A percentile compares a stretch with the other conserved stretches of the same genome.
phyloP scores from a whole-genome alignment of 345 rosid species.

The Arabis alpina region DNA sequence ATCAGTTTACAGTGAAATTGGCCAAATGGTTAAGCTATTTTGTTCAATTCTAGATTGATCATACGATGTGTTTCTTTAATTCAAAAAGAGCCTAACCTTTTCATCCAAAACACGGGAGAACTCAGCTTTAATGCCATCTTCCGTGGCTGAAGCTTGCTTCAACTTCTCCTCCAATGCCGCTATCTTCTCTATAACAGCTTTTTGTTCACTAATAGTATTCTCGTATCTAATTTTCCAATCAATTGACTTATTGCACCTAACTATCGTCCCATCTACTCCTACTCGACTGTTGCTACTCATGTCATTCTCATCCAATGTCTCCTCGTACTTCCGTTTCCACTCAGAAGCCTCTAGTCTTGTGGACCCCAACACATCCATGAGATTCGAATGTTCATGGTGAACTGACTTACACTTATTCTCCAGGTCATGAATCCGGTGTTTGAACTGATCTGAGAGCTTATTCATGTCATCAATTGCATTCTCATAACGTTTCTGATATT shows the following conservation, averaged over 20 bases:
- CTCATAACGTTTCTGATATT: slow-evolving; percentile 48
- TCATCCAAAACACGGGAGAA: slow-evolving; percentile 44
- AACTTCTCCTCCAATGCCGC: slow-evolving; percentile 37
- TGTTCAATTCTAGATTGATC: neutral
- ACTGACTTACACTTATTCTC: slow-evolving; percentile 43
- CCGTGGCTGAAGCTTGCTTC: slow-evolving; percentile 35
- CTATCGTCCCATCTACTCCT: slow-evolving; percentile 23
- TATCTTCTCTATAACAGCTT: slow-evolving; percentile 43
- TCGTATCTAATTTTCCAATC: slow-evolving; percentile 55
- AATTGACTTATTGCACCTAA: slow-evolving; percentile 32
- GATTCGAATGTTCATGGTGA: slow-evolving; percentile 49
- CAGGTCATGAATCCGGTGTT: slow-evolving; percentile 45
- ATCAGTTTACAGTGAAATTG: slow-evolving; percentile 20
- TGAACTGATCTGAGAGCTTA: slow-evolving; percentile 52
- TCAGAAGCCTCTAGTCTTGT: slow-evolving; percentile 50
- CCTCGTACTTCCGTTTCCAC: slow-evolving; percentile 54
- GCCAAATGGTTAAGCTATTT: neutral
- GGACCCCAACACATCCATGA: slow-evolving; percentile 47
- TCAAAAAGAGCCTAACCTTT: slow-evolving; percentile 42
- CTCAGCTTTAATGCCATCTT: slow-evolving; percentile 41
- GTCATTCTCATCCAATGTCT: slow-evolving; percentile 38
- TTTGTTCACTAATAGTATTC: slow-evolving; percentile 41
- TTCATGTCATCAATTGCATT: slow-evolving; percentile 51
- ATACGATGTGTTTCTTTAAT: slow-evolving; percentile 1
- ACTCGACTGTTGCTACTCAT: slow-evolving; percentile 15